Percentiles rank a stretch among this genome's conserved stretches.
Conservation (phyloP, 1,139 yeast species). For the Pichia sp. region DNA sequence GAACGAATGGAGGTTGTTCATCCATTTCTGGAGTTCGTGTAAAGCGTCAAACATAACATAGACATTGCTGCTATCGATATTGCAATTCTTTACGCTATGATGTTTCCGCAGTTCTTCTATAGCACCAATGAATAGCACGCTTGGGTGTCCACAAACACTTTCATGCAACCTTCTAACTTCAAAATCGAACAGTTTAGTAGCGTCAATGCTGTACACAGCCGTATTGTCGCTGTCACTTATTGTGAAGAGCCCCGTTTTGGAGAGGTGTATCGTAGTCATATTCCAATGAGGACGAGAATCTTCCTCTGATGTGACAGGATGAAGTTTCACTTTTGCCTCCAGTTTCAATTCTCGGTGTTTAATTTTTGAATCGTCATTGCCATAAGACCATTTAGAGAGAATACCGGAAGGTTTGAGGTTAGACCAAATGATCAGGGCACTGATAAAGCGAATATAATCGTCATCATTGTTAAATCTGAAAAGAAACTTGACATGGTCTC, state of each 20-base stretch:
- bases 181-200: constrained; percentile 48
- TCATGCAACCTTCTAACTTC: constrained; percentile 65
- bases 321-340: no score
- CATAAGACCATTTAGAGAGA: constrained; percentile 48
- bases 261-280: constrained; percentile 34
- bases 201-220: constrained; percentile 54
- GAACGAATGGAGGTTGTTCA: constrained; percentile 62
- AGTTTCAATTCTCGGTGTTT: constrained; percentile 56
- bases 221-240: constrained; percentile 63
- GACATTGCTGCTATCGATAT: neutral
- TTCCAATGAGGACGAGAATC: constrained; percentile 35
- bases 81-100: constrained; percentile 22
- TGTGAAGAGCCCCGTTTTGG: constrained; percentile 59
- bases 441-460: constrained; percentile 44
- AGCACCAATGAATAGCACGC: constrained; percentile 53
- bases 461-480: constrained; percentile 37
- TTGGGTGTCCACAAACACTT: constrained; percentile 54
- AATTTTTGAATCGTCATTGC: constrained; percentile 50
- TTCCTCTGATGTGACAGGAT: no score
- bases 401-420: constrained; percentile 50
- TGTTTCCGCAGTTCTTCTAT: constrained; percentile 45
- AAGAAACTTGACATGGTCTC: constrained; percentile 27
- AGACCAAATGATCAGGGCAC: constrained; percentile 58
- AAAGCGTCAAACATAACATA: constrained; percentile 46
- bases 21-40: constrained; percentile 80